Conservation (phyloP, 352 stramenopile genomes). For the Globisporangium carolinianum region DNA sequence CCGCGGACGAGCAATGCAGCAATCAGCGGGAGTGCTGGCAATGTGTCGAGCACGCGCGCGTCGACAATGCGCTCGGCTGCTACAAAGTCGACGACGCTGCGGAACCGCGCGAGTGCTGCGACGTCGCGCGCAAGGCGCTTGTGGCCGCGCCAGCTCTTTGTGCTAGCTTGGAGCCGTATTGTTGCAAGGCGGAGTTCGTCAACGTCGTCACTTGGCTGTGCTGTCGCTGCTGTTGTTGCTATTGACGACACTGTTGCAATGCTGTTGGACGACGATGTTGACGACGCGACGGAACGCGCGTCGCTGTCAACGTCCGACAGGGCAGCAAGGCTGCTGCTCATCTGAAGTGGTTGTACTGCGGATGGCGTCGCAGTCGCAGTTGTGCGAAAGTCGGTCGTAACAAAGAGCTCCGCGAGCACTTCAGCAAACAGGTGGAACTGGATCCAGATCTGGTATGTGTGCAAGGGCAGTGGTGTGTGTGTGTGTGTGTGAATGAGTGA, state of each 20-base stretch:
- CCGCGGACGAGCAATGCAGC: slow-evolving; percentile 53
- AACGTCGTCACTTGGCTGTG: slow-evolving; percentile 19
- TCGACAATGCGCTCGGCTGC: slow-evolving; percentile 26
- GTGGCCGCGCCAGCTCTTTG: slow-evolving; percentile 61
- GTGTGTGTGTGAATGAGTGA: not conserved
- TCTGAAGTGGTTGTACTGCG: not conserved
- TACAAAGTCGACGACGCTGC: slow-evolving; percentile 44
- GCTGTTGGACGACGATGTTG: slow-evolving; percentile 10
- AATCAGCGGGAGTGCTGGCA: slow-evolving; percentile 47
- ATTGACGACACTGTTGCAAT: too few relatives aligned
- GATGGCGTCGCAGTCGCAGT: not conserved
- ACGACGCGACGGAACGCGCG: slow-evolving; percentile 19
- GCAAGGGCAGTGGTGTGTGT: not conserved
- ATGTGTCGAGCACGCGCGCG: slow-evolving; percentile 25
- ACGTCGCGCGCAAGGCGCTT: slow-evolving; percentile 58
- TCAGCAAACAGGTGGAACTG: slow-evolving; percentile 74
- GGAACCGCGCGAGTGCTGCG: slow-evolving; percentile 39
- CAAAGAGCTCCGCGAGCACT: slow-evolving; percentile 59
- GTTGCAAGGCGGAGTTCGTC: slow-evolving; percentile 51
- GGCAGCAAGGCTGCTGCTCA: too few relatives aligned
- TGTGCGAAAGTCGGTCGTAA: slow-evolving; percentile 21
- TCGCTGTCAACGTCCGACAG: slow-evolving; percentile 16
- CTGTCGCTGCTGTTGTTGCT: not conserved
- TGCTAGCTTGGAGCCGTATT: slow-evolving; percentile 55
- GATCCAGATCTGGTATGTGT: slow-evolving; percentile 48